Percentiles rank a stretch among this genome's conserved stretches.
These are phyloP conservation scores for Trypanosomatidae sp. DNA, from an alignment of 208 protist genomes.

Conservation along the genomic window DNA sequence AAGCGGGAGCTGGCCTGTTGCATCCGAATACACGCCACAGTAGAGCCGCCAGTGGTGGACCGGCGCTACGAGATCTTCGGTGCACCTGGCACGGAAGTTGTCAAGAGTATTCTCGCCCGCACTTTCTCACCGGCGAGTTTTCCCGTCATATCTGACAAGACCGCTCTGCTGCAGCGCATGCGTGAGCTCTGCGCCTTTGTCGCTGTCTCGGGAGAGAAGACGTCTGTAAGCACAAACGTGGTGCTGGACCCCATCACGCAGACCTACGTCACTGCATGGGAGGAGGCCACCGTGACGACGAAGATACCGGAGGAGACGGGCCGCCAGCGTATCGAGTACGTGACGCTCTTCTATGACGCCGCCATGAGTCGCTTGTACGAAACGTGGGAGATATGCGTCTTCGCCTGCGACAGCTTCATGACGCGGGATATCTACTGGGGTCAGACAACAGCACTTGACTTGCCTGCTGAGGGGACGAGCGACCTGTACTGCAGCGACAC, in stretches of 20 bases:
- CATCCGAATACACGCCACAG: slow-evolving; percentile 54
- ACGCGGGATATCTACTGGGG: slow-evolving; percentile 82
- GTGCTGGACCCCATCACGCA: slow-evolving; percentile 88
- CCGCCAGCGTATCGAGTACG: slow-evolving; percentile 72
- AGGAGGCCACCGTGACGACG: slow-evolving; percentile 70
- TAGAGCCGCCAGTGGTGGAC: slow-evolving; percentile 73
- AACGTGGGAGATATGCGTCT: slow-evolving; percentile 86
- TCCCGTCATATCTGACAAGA: slow-evolving; percentile 32
- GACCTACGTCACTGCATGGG: slow-evolving; percentile 77
- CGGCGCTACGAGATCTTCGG: slow-evolving; percentile 86
- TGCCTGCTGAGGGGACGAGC: slow-evolving; percentile 67
- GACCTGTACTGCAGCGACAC: slow-evolving; percentile 77
- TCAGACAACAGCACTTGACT: slow-evolving; percentile 73
- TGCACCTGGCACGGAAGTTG: slow-evolving; percentile 49
- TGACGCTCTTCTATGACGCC: slow-evolving; percentile 77
- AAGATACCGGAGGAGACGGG: slow-evolving; percentile 43
- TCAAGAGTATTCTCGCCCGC: slow-evolving; percentile 67
- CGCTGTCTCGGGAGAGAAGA: slow-evolving; percentile 40
- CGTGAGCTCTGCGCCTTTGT: slow-evolving; percentile 62
- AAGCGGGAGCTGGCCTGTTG: slow-evolving; percentile 63
- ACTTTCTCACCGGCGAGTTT: slow-evolving; percentile 64
- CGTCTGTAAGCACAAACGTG: slow-evolving; percentile 63
- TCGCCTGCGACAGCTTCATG: slow-evolving; percentile 63
- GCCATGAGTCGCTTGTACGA: slow-evolving; percentile 75
- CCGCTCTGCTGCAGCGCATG: slow-evolving; percentile 63